Base-by-base conservation (phyloP, 805 yeast genomes). In the Kodamaea lidongshanica region DNA sequence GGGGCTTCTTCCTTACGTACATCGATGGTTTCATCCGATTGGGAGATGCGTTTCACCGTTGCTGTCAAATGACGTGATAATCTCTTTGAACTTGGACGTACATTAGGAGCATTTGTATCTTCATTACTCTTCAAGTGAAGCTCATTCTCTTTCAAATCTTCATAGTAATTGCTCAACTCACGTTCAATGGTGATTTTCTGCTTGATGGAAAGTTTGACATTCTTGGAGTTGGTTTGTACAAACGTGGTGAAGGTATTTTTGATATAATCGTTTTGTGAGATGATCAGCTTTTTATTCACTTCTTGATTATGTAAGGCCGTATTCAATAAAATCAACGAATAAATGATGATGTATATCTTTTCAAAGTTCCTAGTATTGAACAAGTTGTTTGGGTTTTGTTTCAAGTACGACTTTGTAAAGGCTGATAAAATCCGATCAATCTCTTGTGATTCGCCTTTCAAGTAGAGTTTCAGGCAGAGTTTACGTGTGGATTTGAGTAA, bases 401-500 rank as follows among this genome's bases (percentile, higher is more conserved):
- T 50, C 13, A 64, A 58, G 78, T 88, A 85, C 31, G 77, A 70
- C 30, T 63, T 61, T 12, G 92, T 72, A 46, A 83, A 78, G 3
- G 77, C 67, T 25, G 80, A 78, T 33, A 86, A 58, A 17, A 85
- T 70, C 28, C 83, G 67, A 53, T 84, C 92, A 30, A 85, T 75
- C 45, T 79, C 81, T 44, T 81, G 88, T 3, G 92, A 76, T 55
- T 86, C 95, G 5, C 89, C 95, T 46, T 75, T 74, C 44, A 86
- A 66, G 54, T 79, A 80, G n/a, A 85, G 48, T 40, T 67, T 72
- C 21, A 70, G 66, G 41, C 94, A 84, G 18, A 85, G 58, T 25
- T 54, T 52, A 18, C 86, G 59, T 11, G 86, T 64, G 1, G 86
- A 63, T 2, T 54, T 52, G 23, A 83, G 56, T 26, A 85, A 55